phyloP scores from a whole-genome alignment of 495 filamentous ascomycete species.

The Schizothecium vesticola region DNA sequence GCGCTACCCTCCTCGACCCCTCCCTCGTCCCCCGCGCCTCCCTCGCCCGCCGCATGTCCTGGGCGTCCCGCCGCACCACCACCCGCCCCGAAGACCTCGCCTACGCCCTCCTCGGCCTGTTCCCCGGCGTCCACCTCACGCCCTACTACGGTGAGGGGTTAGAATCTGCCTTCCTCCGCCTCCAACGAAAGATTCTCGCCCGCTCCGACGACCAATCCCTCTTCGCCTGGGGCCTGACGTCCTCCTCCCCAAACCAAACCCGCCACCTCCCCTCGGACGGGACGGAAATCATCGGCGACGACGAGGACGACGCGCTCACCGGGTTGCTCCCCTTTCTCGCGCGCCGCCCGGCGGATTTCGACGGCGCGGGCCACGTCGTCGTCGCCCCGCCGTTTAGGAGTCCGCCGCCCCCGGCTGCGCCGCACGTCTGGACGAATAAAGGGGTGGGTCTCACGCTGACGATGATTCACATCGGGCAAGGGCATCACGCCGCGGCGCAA shows the following conservation, averaged over 20 bases:
- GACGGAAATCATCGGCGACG: conserved; percentile 1
- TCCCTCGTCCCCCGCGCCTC: conserved; percentile 14
- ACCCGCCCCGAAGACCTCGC: conserved; percentile 33
- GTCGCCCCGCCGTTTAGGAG: background rate
- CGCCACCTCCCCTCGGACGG: background rate
- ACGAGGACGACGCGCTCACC: conserved; percentile 11
- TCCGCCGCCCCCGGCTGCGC: conserved; percentile 9
- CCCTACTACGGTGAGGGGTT: conserved; percentile 36
- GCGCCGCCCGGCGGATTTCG: conserved; percentile 18
- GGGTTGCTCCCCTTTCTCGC: conserved; percentile 12
- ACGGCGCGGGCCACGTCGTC: conserved; percentile 12
- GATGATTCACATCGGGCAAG: conserved; percentile 5
- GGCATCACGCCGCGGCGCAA: background rate
- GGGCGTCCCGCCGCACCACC: conserved; percentile 29
- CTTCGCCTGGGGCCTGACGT: conserved; percentile 22
- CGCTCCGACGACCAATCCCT: conserved; percentile 25
- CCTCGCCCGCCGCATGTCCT: conserved; percentile 28
- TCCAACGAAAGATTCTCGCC: conserved; percentile 31
- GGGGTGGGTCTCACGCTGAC: conserved; percentile 19
- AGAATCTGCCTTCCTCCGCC: conserved; percentile 28
- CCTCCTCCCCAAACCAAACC: background rate
- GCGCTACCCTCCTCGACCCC: conserved; percentile 15
- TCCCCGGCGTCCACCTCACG: conserved; percentile 27
- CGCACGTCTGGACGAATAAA: conserved; percentile 18
- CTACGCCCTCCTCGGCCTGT: conserved; percentile 36